Conservation (phyloP, 2,329 filamentous ascomycete species). For the Lachnellula hyalina region DNA sequence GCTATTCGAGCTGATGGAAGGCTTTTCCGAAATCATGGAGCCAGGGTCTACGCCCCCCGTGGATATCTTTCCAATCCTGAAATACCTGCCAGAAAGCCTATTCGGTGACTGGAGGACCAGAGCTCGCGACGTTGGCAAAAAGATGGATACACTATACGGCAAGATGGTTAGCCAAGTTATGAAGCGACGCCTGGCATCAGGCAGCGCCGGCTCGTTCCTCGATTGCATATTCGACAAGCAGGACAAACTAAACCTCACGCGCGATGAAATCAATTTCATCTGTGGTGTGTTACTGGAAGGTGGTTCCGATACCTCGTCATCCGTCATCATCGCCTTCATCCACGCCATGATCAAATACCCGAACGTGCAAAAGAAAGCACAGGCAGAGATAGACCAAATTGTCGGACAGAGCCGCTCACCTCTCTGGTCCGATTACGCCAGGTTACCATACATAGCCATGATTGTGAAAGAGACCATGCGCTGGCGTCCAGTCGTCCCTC, state of each 20-base stretch:
- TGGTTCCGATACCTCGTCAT: conserved; percentile 35
- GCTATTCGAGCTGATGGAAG: no score
- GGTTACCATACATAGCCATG: conserved; percentile 35
- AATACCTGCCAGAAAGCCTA: conserved; percentile 32
- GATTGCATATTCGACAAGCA: conserved; percentile 22
- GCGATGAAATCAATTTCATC: conserved; percentile 36
- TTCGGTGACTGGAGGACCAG: conserved; percentile 37
- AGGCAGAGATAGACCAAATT: conserved; percentile 41
- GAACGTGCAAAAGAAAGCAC: conserved; percentile 23
- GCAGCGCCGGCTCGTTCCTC: no score
- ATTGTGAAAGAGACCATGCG: conserved; percentile 43
- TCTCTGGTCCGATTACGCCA: conserved; percentile 40
- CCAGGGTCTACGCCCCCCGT: no score
- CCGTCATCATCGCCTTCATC: conserved; percentile 34
- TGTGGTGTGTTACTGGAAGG: conserved; percentile 29
- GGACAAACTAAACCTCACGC: conserved; percentile 28
- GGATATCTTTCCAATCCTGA: no score
- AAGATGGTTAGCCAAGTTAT: conserved; percentile 26
- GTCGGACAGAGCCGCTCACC: conserved; percentile 43
- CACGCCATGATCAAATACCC: conserved; percentile 30
- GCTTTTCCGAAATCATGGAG: no score
- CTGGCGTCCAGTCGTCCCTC: conserved; percentile 33
- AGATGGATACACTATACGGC: conserved; percentile 39
- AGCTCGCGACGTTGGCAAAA: conserved; percentile 33
- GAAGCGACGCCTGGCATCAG: conserved; percentile 26